phyloP scores from a whole-genome alignment of 2,329 filamentous ascomycete genomes.

The Phialocephala subalpina region DNA sequence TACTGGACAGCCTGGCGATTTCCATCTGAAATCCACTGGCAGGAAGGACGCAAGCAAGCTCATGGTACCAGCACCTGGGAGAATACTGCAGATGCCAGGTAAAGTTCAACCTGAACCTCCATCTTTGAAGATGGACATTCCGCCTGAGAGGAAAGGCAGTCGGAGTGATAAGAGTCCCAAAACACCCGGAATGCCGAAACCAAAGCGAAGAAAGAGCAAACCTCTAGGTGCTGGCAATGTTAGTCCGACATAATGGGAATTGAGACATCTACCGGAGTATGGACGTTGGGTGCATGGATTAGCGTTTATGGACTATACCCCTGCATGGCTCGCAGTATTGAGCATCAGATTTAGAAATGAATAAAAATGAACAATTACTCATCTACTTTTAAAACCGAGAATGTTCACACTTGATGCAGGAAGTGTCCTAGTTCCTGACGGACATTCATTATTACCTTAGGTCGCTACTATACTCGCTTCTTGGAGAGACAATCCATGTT shows the following conservation, averaged over 20 bases:
- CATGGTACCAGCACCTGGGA: conserved; percentile 29
- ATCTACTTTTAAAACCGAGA: background rate
- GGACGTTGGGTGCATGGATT: conserved; percentile 6
- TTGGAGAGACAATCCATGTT: background rate
- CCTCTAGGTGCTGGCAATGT: conserved; percentile 25
- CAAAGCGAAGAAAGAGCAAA: conserved; percentile 50
- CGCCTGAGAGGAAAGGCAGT: conserved; percentile 38
- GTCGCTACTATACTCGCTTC: background rate
- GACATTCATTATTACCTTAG: background rate
- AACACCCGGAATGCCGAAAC: conserved; percentile 44
- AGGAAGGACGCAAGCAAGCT: conserved; percentile 47
- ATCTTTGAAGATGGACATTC: conserved; percentile 39
- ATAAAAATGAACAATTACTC: background rate
- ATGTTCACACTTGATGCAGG: background rate
- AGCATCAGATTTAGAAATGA: background rate
- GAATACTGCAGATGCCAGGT: conserved; percentile 25
- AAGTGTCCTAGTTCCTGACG: background rate
- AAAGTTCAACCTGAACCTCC: conserved; percentile 33
- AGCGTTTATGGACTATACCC: conserved; percentile 21
- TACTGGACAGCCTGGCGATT: conserved; percentile 70
- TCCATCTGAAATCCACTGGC: conserved; percentile 69
- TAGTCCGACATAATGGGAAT: conserved; percentile 32
- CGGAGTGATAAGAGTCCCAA: conserved; percentile 44
- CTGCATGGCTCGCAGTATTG: background rate
- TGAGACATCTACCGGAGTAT: background rate